Base-by-base conservation (phyloP, 2,329 filamentous ascomycete species). In the Aschersonia sp. region DNA sequence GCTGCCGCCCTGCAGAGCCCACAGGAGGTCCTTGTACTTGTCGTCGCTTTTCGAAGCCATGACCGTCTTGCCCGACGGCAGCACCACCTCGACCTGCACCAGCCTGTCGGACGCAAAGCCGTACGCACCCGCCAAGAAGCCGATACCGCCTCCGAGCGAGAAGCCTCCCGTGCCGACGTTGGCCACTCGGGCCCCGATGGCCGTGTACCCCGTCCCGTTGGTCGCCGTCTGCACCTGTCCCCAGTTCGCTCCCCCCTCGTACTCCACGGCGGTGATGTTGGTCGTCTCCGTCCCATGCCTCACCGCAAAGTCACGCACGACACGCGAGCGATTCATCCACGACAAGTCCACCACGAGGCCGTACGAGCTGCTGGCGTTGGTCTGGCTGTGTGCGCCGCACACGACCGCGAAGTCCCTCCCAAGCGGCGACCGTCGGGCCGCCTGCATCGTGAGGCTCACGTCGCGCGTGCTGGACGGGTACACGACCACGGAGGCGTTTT, bases 71-170 rank as follows among this genome's bases (percentile, higher is more conserved):
- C 72, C 71, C 30, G 64, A 59, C 0, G 68, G 65, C 1, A 73
- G 62, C 1, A 77, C 71, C 20, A 77, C 61, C 51, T 74, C 63
- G 44, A 63, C 70, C 32, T 61, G 63, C 31, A 55, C 54, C 5
- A 71, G 62, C 12, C 62, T 66, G 55, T 73, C 70, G 47, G 66
- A 69, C 12, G 63, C 66, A 54, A 67, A 70, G 5, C 74, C 73
- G 40, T 66, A 57, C 0, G 58, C 60, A 1, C 65, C 63, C 2
- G 66, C 64, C 52, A 73, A 68, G 57, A 66, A 75, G 1, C 69
- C 71, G 30, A 74, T 65, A 5, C 73, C 73, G 30, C 73, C 69
- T 28, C 70, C 70, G 1, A 73, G 62, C 4, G 67, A 53, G 31
- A 71, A 59, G 2, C 71, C 71, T 5, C 65, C 61, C 1, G 72